Conservation (phyloP, 2,329 filamentous ascomycete genomes). For the Ascochyta viciae-villosae region DNA sequence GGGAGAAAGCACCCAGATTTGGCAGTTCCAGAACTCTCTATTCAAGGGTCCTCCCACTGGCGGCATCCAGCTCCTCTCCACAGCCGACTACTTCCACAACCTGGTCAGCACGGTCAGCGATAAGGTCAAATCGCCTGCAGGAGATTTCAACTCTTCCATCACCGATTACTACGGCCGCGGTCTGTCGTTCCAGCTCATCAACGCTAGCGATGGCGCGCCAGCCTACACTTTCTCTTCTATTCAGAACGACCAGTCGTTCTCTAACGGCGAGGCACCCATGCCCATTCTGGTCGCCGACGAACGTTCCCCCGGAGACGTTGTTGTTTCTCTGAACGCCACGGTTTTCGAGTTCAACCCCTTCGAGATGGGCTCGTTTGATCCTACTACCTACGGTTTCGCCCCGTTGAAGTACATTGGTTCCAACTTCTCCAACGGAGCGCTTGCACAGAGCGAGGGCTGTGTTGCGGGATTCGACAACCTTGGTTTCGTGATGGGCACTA, state of each 20-base stretch:
- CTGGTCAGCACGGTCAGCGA: constrained; percentile 64
- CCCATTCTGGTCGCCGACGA: constrained; percentile 76
- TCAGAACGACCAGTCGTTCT: constrained; percentile 67
- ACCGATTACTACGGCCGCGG: constrained; percentile 91
- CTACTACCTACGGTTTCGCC: constrained; percentile 73
- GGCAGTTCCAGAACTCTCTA: constrained; percentile 70
- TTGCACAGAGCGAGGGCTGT: constrained; percentile 66
- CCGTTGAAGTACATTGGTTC: constrained; percentile 76
- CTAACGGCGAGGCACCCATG: constrained; percentile 69
- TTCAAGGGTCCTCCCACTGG: constrained; percentile 62
- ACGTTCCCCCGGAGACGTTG: constrained; percentile 65
- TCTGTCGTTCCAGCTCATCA: constrained; percentile 84
- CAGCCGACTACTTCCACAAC: constrained; percentile 68
- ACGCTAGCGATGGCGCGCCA: constrained; percentile 73
- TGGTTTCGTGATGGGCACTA: constrained; percentile 86
- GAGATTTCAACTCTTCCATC: constrained; percentile 68
- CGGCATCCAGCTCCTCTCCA: constrained; percentile 61
- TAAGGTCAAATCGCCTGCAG: constrained; percentile 69
- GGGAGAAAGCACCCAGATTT: constrained; percentile 57
- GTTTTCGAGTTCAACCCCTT: constrained; percentile 81
- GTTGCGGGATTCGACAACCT: constrained; percentile 82
- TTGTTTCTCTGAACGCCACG: constrained; percentile 75
- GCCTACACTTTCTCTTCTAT: constrained; percentile 85
- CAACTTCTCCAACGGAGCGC: constrained; percentile 68
- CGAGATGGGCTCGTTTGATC: constrained; percentile 80